A percentile compares a stretch with the other conserved stretches of the same genome.
These are phyloP conservation scores for Fusarium buxicola DNA, from an alignment of 2,329 filamentous ascomycete species.

Conservation along the genomic window DNA sequence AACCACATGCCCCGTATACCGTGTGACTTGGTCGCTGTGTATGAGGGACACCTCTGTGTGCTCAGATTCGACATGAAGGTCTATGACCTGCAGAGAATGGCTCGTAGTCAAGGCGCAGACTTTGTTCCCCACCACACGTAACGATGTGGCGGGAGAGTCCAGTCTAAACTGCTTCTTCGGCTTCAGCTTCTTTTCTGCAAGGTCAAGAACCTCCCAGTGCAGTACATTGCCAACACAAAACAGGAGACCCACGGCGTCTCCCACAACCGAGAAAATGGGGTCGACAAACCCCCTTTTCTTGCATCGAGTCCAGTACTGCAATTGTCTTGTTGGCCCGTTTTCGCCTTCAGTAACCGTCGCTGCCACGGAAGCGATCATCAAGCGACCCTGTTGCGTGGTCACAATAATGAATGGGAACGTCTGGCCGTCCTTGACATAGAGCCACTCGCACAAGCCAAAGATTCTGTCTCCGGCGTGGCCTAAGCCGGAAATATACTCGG, in stretches of 20 bases:
- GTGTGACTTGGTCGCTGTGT: slow-evolving; percentile 60
- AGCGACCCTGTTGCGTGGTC: slow-evolving; percentile 63
- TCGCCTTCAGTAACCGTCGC: slow-evolving; percentile 24
- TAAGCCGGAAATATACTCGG: slow-evolving; percentile 66
- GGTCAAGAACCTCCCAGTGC: slow-evolving; percentile 67
- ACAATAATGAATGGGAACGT: slow-evolving; percentile 73
- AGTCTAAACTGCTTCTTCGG: slow-evolving; percentile 60
- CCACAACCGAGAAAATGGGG: slow-evolving; percentile 67
- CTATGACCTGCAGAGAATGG: slow-evolving; percentile 69
- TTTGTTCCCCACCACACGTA: slow-evolving; percentile 60
- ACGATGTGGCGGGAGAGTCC: slow-evolving; percentile 63
- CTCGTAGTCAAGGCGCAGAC: slow-evolving; percentile 63
- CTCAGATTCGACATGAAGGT: slow-evolving; percentile 55
- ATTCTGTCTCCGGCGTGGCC: slow-evolving; percentile 69
- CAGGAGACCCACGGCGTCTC: slow-evolving; percentile 67
- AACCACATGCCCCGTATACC: slow-evolving; percentile 60
- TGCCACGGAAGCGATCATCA: slow-evolving; percentile 67
- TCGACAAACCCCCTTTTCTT: slow-evolving; percentile 58
- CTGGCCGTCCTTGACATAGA: slow-evolving; percentile 66
- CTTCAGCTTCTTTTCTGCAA: slow-evolving; percentile 62
- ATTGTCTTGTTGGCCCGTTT: slow-evolving; percentile 28
- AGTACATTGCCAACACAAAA: slow-evolving; percentile 65
- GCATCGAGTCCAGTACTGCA: slow-evolving; percentile 67
- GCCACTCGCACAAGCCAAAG: slow-evolving; percentile 73
- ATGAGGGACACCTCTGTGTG: slow-evolving; percentile 53